Conservation (phyloP, 1,284 basidiomycete species). For the Cryptococcus sp. region DNA sequence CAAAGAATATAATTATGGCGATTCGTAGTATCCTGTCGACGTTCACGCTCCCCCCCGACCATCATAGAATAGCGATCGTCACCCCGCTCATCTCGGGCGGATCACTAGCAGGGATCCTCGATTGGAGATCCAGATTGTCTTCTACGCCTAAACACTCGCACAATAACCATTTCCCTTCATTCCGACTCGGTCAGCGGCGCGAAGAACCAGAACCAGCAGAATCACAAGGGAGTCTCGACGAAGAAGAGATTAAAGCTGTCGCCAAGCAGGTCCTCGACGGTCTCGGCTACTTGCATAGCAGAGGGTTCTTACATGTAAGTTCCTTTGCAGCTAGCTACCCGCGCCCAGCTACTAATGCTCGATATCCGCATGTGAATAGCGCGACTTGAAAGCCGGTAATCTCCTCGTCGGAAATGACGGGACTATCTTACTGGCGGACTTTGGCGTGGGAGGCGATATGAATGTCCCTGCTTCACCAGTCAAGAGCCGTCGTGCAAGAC, state of each 20-base stretch:
- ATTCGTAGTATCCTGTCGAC: constrained; percentile 38
- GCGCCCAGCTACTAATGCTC: not conserved
- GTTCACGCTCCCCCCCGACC: constrained; percentile 47
- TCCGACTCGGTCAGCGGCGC: constrained; percentile 7
- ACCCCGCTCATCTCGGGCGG: constrained; percentile 45
- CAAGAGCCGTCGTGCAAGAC: constrained; percentile 3
- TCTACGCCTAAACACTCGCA: constrained; percentile 4
- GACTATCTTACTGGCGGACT: constrained; percentile 89
- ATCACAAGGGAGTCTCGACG: constrained; percentile 18
- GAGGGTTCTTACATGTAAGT: constrained; percentile 75
- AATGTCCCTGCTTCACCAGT: constrained; percentile 27
- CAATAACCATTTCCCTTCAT: constrained; percentile 6
- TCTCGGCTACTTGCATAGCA: constrained; percentile 82
- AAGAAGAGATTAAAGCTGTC: constrained; percentile 48
- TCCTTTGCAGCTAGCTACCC: not conserved
- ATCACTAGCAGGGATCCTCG: constrained; percentile 42
- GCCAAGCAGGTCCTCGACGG: constrained; percentile 83
- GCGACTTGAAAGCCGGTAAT: constrained; percentile 70
- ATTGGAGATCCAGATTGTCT: constrained; percentile 32
- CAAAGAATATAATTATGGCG: not conserved
- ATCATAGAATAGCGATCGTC: constrained; percentile 42
- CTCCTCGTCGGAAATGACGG: constrained; percentile 74
- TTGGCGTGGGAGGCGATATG: constrained; percentile 67
- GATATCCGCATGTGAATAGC: constrained; percentile 22
- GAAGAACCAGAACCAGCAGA: constrained; percentile 5